A percentile compares a stretch with the other conserved stretches of the same genome.
Evolutionary conservation across 176 grass and related monocot species (phyloP).

Genomic region (Eremochloa ophiuroides): DNA sequence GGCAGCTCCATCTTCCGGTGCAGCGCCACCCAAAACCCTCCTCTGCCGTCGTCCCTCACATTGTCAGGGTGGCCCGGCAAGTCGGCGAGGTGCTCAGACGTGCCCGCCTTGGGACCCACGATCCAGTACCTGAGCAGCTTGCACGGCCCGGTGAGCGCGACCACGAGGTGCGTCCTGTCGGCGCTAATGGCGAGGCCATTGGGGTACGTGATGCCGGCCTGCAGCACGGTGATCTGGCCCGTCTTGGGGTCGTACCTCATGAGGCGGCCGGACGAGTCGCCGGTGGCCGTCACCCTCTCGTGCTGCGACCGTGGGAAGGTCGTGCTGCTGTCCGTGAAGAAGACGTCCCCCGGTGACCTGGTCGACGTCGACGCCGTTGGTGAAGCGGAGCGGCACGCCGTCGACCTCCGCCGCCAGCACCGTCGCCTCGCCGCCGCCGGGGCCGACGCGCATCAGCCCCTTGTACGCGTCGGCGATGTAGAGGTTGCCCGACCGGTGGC

Average conservation of each 20-base stretch:
- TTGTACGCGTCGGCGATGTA: constrained; percentile 46
- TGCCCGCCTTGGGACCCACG: not conserved
- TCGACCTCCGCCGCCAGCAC: constrained; percentile 5
- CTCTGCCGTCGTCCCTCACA: constrained; percentile 7
- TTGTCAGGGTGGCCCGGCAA: constrained; percentile 51
- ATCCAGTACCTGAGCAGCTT: constrained; percentile 37
- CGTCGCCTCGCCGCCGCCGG: constrained; percentile 16
- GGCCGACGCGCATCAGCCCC: constrained; percentile 30
- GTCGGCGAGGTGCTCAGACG: constrained; percentile 9
- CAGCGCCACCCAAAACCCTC: constrained; percentile 37
- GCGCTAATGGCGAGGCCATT: constrained; percentile 13
- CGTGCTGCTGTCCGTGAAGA: constrained; percentile 38
- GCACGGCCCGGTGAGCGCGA: not conserved
- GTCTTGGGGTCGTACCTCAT: not conserved
- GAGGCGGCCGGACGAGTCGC: not conserved
- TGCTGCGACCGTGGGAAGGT: constrained; percentile 10
- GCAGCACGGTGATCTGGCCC: not conserved
- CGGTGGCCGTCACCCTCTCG: not conserved
- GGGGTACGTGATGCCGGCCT: not conserved
- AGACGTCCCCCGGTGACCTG: constrained; percentile 22
- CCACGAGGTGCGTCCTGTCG: constrained; percentile 12
- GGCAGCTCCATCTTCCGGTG: not conserved
- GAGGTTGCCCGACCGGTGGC: constrained; percentile 13
- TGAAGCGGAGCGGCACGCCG: constrained; percentile 34
- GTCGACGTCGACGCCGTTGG: constrained; percentile 36